phyloP scores from a whole-genome alignment of 208 protist species.

The Leishmania martiniquensis region DNA sequence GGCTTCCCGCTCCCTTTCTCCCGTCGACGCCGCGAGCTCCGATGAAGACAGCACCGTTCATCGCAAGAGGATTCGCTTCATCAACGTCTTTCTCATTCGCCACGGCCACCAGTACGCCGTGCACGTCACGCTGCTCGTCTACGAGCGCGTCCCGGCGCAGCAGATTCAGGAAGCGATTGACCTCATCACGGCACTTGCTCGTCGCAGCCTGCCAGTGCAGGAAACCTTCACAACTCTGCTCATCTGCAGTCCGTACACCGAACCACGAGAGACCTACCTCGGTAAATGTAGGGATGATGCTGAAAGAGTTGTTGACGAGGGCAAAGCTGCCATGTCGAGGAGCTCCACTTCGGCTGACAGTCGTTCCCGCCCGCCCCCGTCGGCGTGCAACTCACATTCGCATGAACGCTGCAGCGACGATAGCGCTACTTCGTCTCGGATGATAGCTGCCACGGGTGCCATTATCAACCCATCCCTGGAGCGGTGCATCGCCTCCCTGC shows the following conservation, averaged over 20 bases:
- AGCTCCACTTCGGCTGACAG: neutral
- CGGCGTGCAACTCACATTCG: neutral
- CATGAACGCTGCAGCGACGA: conserved; percentile 4
- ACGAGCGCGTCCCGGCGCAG: conserved; percentile 36
- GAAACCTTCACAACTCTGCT: conserved; percentile 64
- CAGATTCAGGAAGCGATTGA: conserved; percentile 43
- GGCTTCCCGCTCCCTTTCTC: neutral
- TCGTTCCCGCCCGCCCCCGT: neutral
- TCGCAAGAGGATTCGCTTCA: conserved; percentile 45
- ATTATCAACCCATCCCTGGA: conserved; percentile 62
- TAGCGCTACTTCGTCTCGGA: neutral
- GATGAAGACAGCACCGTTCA: conserved; percentile 16
- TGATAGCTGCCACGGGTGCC: conserved; percentile 34
- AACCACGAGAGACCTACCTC: conserved; percentile 29
- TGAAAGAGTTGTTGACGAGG: neutral
- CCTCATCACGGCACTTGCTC: conserved; percentile 61
- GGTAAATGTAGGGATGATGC: neutral
- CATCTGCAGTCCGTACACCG: conserved; percentile 41
- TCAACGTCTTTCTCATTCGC: conserved; percentile 86
- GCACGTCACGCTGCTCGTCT: conserved; percentile 74
- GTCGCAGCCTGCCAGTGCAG: conserved; percentile 46
- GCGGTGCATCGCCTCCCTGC: conserved; percentile 38
- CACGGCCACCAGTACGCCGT: conserved; percentile 83
- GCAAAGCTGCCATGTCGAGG: neutral
- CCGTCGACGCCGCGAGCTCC: neutral